Evolutionary conservation across 148 eudicot species (phyloP).

Genomic region (Chenopodium berlandieri): DNA sequence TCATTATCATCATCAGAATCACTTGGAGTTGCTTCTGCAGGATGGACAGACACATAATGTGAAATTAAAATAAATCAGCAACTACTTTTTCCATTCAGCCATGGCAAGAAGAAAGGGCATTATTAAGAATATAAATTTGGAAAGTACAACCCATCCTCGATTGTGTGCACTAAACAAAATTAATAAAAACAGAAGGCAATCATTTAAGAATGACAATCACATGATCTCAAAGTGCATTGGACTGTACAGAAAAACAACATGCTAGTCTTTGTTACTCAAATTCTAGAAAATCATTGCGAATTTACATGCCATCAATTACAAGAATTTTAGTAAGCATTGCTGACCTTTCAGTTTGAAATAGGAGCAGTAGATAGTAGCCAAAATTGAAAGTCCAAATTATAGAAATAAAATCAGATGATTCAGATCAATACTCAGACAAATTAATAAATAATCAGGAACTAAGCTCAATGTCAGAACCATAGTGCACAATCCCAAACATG

Average conservation of each 20-base stretch:
- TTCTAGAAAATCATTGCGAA: background rate
- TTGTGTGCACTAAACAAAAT: background rate
- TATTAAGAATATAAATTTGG: background rate
- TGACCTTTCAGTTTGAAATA: background rate
- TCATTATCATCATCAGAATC: conserved; percentile 79
- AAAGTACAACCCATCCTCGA: background rate
- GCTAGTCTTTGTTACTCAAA: background rate
- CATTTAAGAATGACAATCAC: background rate
- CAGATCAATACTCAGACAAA: background rate
- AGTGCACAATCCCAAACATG: background rate
- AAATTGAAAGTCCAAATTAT: background rate
- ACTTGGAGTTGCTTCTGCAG: conserved; percentile 58
- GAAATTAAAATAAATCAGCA: background rate
- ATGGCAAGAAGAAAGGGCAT: background rate
- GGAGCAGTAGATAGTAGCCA: background rate
- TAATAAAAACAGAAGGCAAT: background rate
- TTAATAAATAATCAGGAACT: background rate
- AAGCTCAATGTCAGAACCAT: background rate
- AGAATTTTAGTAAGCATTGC: background rate
- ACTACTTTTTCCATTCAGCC: background rate
- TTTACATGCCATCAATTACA: background rate
- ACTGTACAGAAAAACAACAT: background rate
- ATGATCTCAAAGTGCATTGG: background rate
- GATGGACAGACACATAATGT: conserved; percentile 7
- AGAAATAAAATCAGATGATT: background rate